Base-by-base conservation (phyloP, 2,329 filamentous ascomycete species). In the Aspergillus novofumigatus region DNA sequence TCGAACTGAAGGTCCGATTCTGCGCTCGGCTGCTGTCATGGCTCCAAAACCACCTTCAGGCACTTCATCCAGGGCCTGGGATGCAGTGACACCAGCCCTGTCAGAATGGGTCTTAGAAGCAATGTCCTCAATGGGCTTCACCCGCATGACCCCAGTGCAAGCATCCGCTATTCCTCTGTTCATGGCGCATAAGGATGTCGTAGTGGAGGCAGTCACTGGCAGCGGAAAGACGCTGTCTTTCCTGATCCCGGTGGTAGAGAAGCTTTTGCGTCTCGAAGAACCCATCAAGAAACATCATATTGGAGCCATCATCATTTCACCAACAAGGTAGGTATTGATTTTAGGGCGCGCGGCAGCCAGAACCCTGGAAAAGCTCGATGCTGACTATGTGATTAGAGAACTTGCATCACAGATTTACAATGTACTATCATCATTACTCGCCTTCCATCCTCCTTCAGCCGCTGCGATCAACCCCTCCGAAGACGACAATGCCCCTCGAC, bases 111-210 rank as follows among this genome's bases (percentile, higher is more conserved):
- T 94, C 56, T 79, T 94, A 54, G 90, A 95, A 63, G 92, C 91
- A 58, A 86, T 95, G 51, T 81, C 86, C 51, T 85, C 87, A 62
- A 93, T 94, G 87, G 91, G 91, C 59, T 96, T 96, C 74, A 79
- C 82, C 61, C 87, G 89, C 72, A 92, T 94, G 82, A 97, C 92
- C 3, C 93, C 93, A 1, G 92, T 97, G n/a, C 93, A 97, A 77
- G 91, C 92, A 48, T 93, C 91, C 58, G 89, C 91, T 4, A 89
- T 97, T 63, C 91, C 92, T 11, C 83, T 96, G 52, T 94, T 96
- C 71, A 87, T 92, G 76, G 87, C 86, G 52, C 90, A 96, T 72
- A 96, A 95, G 69, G 92, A 96, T 74, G 90, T 96, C 4, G 92
- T 96, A 1, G 92, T 96, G 5, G 91, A 96, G 78, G 91, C 91